Percentiles rank a stretch among this genome's conserved stretches.
phyloP scores from a whole-genome alignment of 441 rosid genomes.

The Flueggea neowawraea region DNA sequence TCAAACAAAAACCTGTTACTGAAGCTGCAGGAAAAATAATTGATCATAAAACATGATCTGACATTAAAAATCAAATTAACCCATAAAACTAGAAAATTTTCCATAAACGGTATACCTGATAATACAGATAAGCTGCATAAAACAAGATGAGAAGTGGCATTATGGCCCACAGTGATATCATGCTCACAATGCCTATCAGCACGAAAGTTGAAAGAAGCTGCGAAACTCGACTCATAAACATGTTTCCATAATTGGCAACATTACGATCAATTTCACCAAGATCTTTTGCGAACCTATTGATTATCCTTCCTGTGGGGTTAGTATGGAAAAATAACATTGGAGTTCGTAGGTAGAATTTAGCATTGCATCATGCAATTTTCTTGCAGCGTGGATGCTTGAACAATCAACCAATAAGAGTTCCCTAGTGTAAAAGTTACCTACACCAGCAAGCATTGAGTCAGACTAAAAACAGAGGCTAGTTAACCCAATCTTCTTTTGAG shows the following conservation, averaged over 20 bases:
- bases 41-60: too few species aligned
- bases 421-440: conserved; percentile 81
- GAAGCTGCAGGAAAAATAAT: too few species aligned
- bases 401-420: conserved; percentile 91
- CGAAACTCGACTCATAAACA: conserved; percentile 74
- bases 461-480: background rate
- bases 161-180: conserved; percentile 93
- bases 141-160: conserved; percentile 94
- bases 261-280: conserved; percentile 84
- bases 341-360: conserved; percentile 70
- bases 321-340: conserved; percentile 97
- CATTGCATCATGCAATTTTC: conserved; percentile 81
- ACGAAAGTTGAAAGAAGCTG: conserved; percentile 93
- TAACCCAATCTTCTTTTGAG: background rate
- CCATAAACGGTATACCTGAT: background rate
- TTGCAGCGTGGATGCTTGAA: conserved; percentile 81
- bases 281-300: conserved; percentile 96
- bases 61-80: too few species aligned
- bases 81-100: too few species aligned
- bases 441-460: conserved; percentile 16
- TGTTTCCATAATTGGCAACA: conserved; percentile 67
- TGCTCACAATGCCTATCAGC: conserved; percentile 84
- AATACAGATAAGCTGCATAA: conserved; percentile 55
- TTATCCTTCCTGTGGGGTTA: conserved; percentile 85
- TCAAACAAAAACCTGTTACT: too few species aligned